These are phyloP conservation scores for Lagenidium sp. DNA, from an alignment of 352 stramenopile genomes.

Conservation along the genomic window DNA sequence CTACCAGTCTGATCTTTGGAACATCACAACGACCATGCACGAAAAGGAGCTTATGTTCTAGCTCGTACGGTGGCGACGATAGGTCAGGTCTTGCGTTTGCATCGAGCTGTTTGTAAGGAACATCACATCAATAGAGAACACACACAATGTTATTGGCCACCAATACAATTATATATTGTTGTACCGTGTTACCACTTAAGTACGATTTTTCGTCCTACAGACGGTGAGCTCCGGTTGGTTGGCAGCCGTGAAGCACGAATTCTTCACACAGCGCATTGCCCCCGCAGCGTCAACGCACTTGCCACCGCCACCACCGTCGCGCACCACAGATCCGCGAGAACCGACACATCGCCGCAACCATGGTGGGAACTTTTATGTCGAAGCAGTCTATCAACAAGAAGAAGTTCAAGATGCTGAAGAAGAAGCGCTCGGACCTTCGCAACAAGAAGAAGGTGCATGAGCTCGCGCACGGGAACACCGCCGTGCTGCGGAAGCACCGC, in stretches of 20 bases:
- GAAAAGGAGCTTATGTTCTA: constrained; percentile 15
- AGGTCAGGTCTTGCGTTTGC: too few relatives aligned
- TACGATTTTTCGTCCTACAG: constrained; percentile 7
- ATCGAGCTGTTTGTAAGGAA: too few relatives aligned
- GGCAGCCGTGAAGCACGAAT: constrained; percentile 10
- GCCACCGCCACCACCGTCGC: too few relatives aligned
- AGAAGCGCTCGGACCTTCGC: constrained; percentile 63
- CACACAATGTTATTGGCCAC: not conserved
- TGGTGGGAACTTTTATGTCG: constrained; percentile 50
- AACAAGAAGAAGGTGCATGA: constrained; percentile 79
- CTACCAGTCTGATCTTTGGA: constrained; percentile 78
- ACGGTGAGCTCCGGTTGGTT: constrained; percentile 15
- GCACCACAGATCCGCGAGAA: too few relatives aligned
- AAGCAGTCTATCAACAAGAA: constrained; percentile 79
- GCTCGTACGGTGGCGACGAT: too few relatives aligned
- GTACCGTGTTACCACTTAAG: constrained; percentile 3
- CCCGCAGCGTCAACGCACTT: not conserved
- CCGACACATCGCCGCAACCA: constrained; percentile 8
- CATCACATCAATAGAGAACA: not conserved
- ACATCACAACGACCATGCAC: constrained; percentile 38
- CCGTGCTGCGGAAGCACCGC: constrained; percentile 48
- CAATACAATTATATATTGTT: constrained; percentile 5
- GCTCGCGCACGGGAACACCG: constrained; percentile 43
- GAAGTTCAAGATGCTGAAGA: constrained; percentile 81
- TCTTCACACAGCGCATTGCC: not conserved